Percentiles rank a stretch among this genome's conserved stretches.
phyloP scores from a whole-genome alignment of 2,329 filamentous ascomycete genomes.

The Ambrosiella cleistominuta region DNA sequence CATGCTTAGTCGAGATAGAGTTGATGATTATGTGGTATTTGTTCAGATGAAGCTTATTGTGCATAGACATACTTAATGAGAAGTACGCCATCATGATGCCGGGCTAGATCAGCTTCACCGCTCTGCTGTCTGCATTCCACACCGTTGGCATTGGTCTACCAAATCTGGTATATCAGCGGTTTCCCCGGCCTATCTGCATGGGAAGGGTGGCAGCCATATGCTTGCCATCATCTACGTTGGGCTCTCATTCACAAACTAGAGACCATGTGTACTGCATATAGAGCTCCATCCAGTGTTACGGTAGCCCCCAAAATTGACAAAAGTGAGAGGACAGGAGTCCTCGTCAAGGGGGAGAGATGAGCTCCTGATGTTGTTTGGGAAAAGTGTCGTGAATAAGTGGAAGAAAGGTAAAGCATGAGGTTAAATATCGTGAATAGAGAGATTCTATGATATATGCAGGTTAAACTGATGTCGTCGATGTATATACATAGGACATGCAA shows the following conservation, averaged over 20 bases:
- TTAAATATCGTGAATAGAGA: neutral
- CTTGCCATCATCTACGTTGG: neutral
- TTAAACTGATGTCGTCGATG: too few relatives aligned
- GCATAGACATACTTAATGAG: too few relatives aligned
- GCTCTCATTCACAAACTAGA: neutral
- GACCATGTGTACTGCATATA: neutral
- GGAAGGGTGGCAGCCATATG: too few relatives aligned
- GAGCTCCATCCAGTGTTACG: neutral
- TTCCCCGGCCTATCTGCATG: too few relatives aligned
- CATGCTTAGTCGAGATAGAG: too few relatives aligned
- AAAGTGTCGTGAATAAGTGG: neutral
- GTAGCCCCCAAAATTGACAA: neutral
- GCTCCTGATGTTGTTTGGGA: neutral
- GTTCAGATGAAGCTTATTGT: too few relatives aligned
- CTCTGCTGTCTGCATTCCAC: neutral
- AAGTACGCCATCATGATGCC: neutral
- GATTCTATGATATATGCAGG: neutral
- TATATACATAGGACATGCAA: too few relatives aligned
- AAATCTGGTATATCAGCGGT: too few relatives aligned
- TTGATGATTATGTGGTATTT: too few relatives aligned
- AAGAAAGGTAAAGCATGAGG: neutral
- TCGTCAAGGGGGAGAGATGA: neutral
- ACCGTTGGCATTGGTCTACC: neutral
- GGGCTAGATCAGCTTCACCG: neutral
- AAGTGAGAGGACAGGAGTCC: neutral